Base-by-base conservation (phyloP, 768 basidiomycete genomes). In the Pleurotus citrinopileatus region DNA sequence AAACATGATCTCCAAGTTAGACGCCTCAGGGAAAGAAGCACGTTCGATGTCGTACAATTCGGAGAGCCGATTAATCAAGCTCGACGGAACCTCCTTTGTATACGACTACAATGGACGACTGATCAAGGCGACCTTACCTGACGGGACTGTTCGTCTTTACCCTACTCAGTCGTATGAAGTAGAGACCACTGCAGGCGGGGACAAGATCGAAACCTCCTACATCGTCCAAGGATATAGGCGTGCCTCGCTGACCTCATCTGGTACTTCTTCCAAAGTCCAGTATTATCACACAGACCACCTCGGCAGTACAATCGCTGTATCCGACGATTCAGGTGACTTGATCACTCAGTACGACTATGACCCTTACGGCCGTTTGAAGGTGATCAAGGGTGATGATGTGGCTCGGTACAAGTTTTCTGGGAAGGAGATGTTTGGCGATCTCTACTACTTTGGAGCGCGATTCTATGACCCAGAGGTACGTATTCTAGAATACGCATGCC, bases 271-370 rank as follows among this genome's bases (percentile, higher is more conserved):
- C 10, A 2, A 15, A 15, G 34, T 37, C 19, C 48, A 15, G 19
- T 50, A 50, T 23, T 50, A 50, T 32, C 48, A 50, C 22, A 50
- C 19, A 10, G 48, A 50, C 23, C 48, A 51, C 20, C 48, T 51
- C 8, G 48, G 48, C 13, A 51, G 48, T 20, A 51, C 34, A 4
- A 37, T 37, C 20, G 48, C 48, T 15, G 48, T 51, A 8, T 51
- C 48, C 17, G 48, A 51, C 22, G 23, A 20, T 10, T 54, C 53
- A 6, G 56, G 56, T 8, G 28, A 27, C 17, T 10, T 57, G 1
- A 34, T 54, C 20, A 46, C 52, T 10, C 53, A 57, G 22, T 57
- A 57, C 28, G 54, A 57, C 5, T 57, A 57, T 23, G 53, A 57
- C 23, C 43, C 53, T 13, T 48, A 54, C 1, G 45, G 45, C n/a